A percentile compares a stretch with the other conserved stretches of the same genome.
Conservation (phyloP, 2,329 filamentous ascomycete species). For the Fusarium praegraminearum region DNA sequence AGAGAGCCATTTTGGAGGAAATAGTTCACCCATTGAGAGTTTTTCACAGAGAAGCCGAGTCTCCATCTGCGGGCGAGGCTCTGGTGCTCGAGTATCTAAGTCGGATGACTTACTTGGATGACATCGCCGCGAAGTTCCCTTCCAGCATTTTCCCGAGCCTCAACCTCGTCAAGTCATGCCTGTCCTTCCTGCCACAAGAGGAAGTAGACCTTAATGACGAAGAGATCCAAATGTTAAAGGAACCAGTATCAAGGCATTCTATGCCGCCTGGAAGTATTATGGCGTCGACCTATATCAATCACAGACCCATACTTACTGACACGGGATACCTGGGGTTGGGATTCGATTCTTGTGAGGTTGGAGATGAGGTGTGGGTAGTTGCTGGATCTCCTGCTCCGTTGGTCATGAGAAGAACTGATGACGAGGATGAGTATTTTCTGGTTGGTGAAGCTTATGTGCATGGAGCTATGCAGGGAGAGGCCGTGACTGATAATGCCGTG, state of each 20-base stretch:
- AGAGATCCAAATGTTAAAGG: neutral
- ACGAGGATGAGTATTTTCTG: accelerated
- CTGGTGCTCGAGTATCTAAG: accelerated
- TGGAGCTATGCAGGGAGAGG: slow-evolving; percentile 5
- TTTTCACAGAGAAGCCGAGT: neutral
- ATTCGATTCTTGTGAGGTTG: accelerated
- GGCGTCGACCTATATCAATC: accelerated
- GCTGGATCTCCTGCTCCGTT: neutral
- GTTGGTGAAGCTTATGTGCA: slow-evolving; percentile 1
- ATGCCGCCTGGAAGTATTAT: neutral
- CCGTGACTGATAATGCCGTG: neutral
- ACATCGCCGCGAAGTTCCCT: neutral
- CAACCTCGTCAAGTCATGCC: neutral
- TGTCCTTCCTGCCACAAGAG: neutral
- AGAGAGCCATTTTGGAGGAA: neutral
- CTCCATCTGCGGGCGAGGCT: neutral
- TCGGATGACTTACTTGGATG: neutral
- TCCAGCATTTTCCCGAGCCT: slow-evolving; percentile 2
- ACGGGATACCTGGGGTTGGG: slow-evolving; percentile 4
- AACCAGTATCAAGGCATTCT: accelerated
- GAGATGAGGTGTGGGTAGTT: slow-evolving; percentile 9
- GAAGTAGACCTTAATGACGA: accelerated
- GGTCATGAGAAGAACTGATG: neutral
- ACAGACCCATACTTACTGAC: neutral
- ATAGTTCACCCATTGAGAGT: neutral